Conservation (phyloP, 352 stramenopile genomes). For the Aphanomyces astaci region DNA sequence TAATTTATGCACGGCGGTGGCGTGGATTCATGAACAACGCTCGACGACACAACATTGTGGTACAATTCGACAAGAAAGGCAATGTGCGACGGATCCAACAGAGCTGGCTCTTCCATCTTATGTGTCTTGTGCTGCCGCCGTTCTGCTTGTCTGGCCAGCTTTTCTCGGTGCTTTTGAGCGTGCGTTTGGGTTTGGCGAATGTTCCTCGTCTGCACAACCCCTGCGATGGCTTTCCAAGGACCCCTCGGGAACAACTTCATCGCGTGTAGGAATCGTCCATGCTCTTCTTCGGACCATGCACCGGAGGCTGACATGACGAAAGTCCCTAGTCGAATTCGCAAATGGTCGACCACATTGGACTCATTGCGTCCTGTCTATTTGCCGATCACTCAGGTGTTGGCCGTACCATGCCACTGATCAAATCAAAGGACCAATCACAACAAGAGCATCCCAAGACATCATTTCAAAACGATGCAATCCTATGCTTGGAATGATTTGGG, state of each 20-base stretch:
- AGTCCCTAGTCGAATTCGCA: no score
- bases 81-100: neutral
- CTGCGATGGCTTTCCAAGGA: constrained; percentile 55
- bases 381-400: no score
- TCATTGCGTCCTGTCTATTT: no score
- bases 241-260: constrained; percentile 51
- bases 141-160: constrained; percentile 33
- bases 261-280: constrained; percentile 51
- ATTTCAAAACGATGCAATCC: no score
- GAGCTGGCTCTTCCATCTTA: neutral
- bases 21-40: no score
- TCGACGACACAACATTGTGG: neutral
- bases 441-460: no score
- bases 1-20: no score
- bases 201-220: constrained; percentile 55
- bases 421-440: no score
- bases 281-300: constrained; percentile 1
- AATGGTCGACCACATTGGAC: no score
- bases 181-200: constrained; percentile 52
- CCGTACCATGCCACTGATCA: no score
- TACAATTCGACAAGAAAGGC: neutral
- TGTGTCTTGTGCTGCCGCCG: neutral
- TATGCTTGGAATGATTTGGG: no score
- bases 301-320: neutral
- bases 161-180: constrained; percentile 61